Conservation (phyloP, 176 grass and related monocot species). For the Oryza glumipatula region DNA sequence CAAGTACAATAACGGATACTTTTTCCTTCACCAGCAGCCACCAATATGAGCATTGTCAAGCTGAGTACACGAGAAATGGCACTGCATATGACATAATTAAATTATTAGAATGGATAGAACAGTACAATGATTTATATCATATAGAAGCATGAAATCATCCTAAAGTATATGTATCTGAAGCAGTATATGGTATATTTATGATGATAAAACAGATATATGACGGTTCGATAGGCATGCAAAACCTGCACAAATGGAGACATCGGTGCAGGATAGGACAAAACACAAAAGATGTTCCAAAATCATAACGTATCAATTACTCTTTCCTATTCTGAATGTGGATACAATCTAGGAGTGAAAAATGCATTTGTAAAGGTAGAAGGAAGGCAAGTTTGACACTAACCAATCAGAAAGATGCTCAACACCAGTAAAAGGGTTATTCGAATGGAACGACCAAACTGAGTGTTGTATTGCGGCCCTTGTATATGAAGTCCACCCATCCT, state of each 20-base stretch:
- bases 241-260: neutral
- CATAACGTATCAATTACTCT: neutral
- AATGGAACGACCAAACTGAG: conserved; percentile 62
- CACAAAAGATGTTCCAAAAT: neutral
- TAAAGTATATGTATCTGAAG: neutral
- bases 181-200: conserved; percentile 8
- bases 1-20: neutral
- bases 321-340: neutral
- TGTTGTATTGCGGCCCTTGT: conserved; percentile 51
- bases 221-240: neutral
- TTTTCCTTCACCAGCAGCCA: neutral
- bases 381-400: conserved; percentile 59
- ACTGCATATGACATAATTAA: conserved; percentile 54
- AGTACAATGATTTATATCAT: neutral
- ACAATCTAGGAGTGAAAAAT: neutral
- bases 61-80: conserved; percentile 60
- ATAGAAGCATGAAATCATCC: neutral
- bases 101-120: conserved; percentile 27
- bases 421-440: conserved; percentile 70
- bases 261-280: neutral
- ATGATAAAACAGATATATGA: neutral
- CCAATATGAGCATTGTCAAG: conserved; percentile 26
- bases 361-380: neutral
- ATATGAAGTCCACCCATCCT: conserved; percentile 52
- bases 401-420: conserved; percentile 87